Evolutionary conservation across 139 green algal genomes (phyloP), one percentile per base, ranked within the genome.

Genomic region (Chlorella vulgaris): DNA sequence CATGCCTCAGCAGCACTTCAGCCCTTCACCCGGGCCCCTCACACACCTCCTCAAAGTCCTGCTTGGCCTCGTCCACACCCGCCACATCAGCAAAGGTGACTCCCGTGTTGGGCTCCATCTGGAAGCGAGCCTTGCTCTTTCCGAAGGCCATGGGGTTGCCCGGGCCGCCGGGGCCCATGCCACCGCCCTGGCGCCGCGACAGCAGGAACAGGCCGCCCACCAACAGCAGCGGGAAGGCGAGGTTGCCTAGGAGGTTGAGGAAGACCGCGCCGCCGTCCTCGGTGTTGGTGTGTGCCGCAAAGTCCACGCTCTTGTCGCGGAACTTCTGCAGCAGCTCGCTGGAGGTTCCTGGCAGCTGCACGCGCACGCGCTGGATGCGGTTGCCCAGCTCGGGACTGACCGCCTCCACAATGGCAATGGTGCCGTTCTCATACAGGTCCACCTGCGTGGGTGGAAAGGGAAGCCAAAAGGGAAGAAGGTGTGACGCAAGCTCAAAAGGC

Each of bases 151-250:
- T 78, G 22, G 97, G 97, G 92, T 99, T 99, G 82, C 88, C 88
- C 3, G 84, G 84, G 78, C 94, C 94, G 80, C 96, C 96, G 22
- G 90, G 89, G 77, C 94, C 94, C 87, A 94, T 90, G 76, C 91
- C 91, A 51, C 73, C 73, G 36, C 73, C 73, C 73, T 83, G 88
- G 40, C 96, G 91, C 63, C 97, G 88, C 0, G 94, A 98, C 43
- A 99, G 90, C 83, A 99, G 91, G 91, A 99, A 99, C n/a, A 99
- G 94, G 61, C 97, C 97, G 40, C 95, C 97, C 67, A 99, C 97
- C 69, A 99, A 91, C 69, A 99, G 90, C 67, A 99, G 92, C 29
- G 97, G 97, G 92, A 99, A 99, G 36, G 97, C 97, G 42, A 99
- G 92, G 92, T 99, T 99, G 83, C 97, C 93, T 29, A 98, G 88